Evolutionary conservation across 2,329 filamentous ascomycete genomes (phyloP), one percentile per base, ranked within the genome.

Genomic region (Colletotrichum neosansevieriae): DNA sequence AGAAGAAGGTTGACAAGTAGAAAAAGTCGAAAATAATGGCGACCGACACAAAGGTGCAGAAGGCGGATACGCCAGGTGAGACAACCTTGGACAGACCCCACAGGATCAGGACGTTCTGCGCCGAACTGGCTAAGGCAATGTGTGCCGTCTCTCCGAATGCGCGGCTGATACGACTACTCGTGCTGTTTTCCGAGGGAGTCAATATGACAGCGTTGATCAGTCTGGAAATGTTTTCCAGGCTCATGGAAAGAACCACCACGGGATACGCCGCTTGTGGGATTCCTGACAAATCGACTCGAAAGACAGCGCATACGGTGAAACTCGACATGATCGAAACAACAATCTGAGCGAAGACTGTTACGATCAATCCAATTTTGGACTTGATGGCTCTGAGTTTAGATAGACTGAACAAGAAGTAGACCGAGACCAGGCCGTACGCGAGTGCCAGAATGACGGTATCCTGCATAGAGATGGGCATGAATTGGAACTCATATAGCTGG

Each of bases 1-100:
- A 83, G 74, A 95, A 94, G 79, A 94, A 94, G 0, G 92, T 94
- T 7, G 93, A 86, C 21, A 94, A 84, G 74, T 92, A 94, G 74
- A 94, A 89, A 70, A 92, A 91, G 77, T 95, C 92, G 73, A 94
- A 91, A 0, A 92, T 79, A 13, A 93, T 87, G 1, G 92, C 93
- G 58, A 94, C 87, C 2, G 90, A 90, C 3, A 91, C 89, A 76
- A 94, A 95, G 1, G 86, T 87, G 78, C 92, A 94, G 73, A 94
- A 94, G 0, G 90, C 91, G 1, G 89, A 87, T 3, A 94, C 90
- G 54, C 91, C 91, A 0, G 91, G 87, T 4, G 89, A 89, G 1
- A 93, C 91, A 7, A 92, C 76, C 24, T 83, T 85, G 3, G 91
- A 91, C n/a, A 94, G 81, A 1, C 87, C 77, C 73, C 86, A 87